Percentiles rank a stretch among this genome's conserved stretches.
These are phyloP conservation scores for Mycena olivaceomarginata DNA, from an alignment of 768 basidiomycete species.

Conservation along the genomic window DNA sequence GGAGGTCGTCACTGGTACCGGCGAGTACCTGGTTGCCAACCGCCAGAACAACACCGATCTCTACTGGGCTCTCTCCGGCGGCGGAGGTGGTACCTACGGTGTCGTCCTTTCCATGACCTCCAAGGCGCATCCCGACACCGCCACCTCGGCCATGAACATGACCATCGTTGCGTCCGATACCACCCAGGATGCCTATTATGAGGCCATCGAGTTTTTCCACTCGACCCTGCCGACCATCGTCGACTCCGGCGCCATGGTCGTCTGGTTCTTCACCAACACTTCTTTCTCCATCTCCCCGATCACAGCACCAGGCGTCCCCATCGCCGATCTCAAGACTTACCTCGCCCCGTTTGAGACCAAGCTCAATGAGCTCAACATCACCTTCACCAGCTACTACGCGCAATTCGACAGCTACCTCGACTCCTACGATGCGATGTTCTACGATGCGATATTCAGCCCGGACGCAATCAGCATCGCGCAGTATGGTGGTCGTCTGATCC, in stretches of 20 bases:
- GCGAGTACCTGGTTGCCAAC: conserved; percentile 22
- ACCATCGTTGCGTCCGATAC: conserved; percentile 14
- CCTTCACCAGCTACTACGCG: conserved; percentile 11
- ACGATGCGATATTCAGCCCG: too few relatives aligned
- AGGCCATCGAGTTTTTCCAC: conserved; percentile 21
- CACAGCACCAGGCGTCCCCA: conserved; percentile 9
- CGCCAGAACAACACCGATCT: conserved; percentile 53
- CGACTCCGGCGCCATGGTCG: conserved; percentile 26
- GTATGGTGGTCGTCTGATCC: conserved; percentile 26
- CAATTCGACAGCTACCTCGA: conserved; percentile 20
- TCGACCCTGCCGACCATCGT: conserved; percentile 23
- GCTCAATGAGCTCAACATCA: conserved; percentile 23
- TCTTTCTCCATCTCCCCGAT: conserved; percentile 19
- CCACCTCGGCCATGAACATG: conserved; percentile 24
- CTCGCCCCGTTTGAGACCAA: conserved; percentile 16
- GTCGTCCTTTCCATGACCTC: conserved; percentile 28
- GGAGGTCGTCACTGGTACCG: conserved; percentile 22
- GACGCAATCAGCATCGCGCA: conserved; percentile 24
- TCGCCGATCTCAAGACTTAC: conserved; percentile 4
- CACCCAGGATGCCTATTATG: conserved; percentile 23
- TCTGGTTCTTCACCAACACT: conserved; percentile 11
- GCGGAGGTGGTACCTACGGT: conserved; percentile 36
- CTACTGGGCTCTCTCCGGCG: conserved; percentile 60
- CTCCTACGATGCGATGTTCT: conserved; percentile 12
- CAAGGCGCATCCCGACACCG: conserved; percentile 24